Conservation (phyloP, 1,284 basidiomycete species). For the Cryptococcus maquisensis region DNA sequence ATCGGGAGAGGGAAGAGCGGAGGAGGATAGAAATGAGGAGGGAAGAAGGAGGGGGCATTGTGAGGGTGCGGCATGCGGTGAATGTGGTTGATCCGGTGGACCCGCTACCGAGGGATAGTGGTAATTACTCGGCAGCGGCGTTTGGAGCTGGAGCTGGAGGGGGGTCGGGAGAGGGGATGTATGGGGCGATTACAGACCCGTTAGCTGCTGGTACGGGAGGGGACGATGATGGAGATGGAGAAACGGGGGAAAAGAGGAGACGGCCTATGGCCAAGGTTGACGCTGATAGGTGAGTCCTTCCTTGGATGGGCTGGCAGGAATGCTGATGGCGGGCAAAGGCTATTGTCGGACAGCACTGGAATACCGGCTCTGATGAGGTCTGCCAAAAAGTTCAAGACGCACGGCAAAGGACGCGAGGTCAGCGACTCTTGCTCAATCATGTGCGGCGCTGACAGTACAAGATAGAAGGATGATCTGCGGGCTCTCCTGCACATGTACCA, state of each 20-base stretch:
- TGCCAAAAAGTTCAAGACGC: constrained; percentile 67
- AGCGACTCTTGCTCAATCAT: neutral
- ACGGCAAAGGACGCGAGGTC: constrained; percentile 87
- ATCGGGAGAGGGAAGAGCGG: neutral
- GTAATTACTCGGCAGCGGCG: neutral
- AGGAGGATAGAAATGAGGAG: neutral
- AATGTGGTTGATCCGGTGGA: too few relatives aligned
- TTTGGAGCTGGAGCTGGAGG: neutral
- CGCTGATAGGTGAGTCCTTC: constrained; percentile 55
- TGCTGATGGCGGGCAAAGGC: neutral
- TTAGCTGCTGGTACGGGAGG: constrained; percentile 2
- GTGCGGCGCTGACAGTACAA: neutral
- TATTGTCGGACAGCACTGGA: constrained; percentile 64
- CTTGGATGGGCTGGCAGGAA: neutral
- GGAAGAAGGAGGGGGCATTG: neutral
- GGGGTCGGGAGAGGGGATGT: neutral
- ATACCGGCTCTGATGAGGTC: constrained; percentile 71
- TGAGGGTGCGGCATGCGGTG: neutral
- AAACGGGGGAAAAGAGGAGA: constrained; percentile 51
- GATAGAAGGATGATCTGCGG: constrained; percentile 68
- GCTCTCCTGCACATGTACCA: constrained; percentile 76
- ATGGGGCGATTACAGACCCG: constrained; percentile 2
- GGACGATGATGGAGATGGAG: constrained; percentile 28
- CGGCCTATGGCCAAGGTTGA: constrained; percentile 62
- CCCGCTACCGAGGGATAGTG: too few relatives aligned